Conservation (phyloP, 2,329 filamentous ascomycete species). For the Fusarium nygamai region DNA sequence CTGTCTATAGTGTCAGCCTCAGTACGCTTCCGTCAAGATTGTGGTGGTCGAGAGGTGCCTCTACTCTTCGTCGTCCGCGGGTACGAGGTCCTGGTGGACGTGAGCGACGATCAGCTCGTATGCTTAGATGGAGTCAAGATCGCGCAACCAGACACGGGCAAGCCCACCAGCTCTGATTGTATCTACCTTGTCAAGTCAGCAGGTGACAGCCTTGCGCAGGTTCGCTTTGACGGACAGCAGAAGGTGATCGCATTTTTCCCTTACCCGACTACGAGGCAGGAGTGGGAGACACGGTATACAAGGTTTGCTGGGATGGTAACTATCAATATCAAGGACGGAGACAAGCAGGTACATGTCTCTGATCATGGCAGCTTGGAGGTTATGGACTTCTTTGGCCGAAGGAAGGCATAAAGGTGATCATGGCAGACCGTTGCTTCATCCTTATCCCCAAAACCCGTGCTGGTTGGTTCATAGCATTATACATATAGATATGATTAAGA, state of each 20-base stretch:
- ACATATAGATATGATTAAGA: accelerated
- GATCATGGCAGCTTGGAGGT: neutral
- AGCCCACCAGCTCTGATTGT: neutral
- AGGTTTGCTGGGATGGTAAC: neutral
- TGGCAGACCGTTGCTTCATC: too few relatives aligned
- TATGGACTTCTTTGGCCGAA: neutral
- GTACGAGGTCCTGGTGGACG: neutral
- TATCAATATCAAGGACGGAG: neutral
- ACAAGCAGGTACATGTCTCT: neutral
- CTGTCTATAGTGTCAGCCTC: neutral
- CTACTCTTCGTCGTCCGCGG: neutral
- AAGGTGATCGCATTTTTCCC: neutral
- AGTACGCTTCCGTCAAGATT: neutral
- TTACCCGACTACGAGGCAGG: neutral
- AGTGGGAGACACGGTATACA: neutral
- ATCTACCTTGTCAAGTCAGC: neutral
- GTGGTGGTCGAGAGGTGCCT: neutral
- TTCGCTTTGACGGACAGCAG: neutral
- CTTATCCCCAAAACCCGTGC: accelerated
- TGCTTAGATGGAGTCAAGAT: neutral
- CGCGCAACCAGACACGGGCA: neutral
- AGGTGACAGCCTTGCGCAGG: neutral
- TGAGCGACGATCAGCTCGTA: neutral
- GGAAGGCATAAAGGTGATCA: neutral
- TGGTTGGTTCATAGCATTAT: accelerated